These are phyloP conservation scores for Luvunga scandens DNA, from an alignment of 345 rosid species.

Conservation along the genomic window DNA sequence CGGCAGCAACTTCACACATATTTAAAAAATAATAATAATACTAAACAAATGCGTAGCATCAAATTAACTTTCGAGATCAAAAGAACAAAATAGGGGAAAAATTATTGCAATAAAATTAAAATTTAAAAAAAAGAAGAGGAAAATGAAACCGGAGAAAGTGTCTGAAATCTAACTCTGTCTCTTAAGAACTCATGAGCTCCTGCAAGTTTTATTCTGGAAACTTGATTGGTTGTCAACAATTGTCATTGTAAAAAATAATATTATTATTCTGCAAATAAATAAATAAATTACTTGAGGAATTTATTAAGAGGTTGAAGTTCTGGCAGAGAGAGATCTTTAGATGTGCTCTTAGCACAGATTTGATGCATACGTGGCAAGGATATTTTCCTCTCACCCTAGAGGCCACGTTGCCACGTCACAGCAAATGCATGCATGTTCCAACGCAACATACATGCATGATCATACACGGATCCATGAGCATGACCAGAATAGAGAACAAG, in stretches of 20 bases:
- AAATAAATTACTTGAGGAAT: background rate
- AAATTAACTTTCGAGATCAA: background rate
- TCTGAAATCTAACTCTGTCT: background rate
- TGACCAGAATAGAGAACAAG: background rate
- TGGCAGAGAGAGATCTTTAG: slow-evolving; percentile 41
- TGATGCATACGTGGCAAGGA: slow-evolving; percentile 56
- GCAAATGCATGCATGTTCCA: background rate
- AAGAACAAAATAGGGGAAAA: background rate
- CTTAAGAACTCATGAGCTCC: background rate
- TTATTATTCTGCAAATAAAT: too few species aligned
- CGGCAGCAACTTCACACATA: background rate
- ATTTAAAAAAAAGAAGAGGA: background rate
- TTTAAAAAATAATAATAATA: background rate
- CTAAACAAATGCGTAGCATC: background rate
- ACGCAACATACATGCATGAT: too few species aligned
- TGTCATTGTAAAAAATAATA: background rate
- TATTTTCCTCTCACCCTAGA: slow-evolving; percentile 55
- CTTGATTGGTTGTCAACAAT: background rate
- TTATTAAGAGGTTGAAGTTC: slow-evolving; percentile 19
- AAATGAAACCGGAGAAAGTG: background rate
- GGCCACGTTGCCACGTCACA: slow-evolving; percentile 39
- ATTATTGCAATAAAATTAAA: background rate
- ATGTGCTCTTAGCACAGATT: slow-evolving; percentile 27
- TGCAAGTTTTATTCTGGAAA: background rate
- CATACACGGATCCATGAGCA: background rate